These are phyloP conservation scores for Filobasidium floriforme DNA, from an alignment of 768 basidiomycete species.

Conservation along the genomic window DNA sequence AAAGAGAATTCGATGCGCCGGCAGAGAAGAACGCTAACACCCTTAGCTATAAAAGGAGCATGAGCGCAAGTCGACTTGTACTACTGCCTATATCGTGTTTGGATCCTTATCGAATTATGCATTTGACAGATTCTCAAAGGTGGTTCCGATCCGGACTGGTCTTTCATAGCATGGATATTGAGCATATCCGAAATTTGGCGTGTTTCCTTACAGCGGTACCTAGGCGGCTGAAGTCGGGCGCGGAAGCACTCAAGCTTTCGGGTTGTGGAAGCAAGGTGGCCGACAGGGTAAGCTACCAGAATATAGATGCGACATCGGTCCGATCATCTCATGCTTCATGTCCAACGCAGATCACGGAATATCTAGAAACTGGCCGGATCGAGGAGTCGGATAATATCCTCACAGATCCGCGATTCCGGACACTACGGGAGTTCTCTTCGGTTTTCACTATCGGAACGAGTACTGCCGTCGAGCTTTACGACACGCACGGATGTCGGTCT, in stretches of 20 bases:
- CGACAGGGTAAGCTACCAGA: conserved; percentile 21
- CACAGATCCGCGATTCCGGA: conserved; percentile 29
- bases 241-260: conserved; percentile 34
- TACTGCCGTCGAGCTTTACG: conserved; percentile 38
- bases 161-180: too few species aligned
- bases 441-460: conserved; percentile 41
- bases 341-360: conserved; percentile 40
- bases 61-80: conserved; percentile 35
- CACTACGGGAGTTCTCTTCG: conserved; percentile 35
- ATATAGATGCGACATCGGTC: too few species aligned
- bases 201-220: conserved; percentile 32
- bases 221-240: conserved; percentile 34
- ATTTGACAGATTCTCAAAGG: conserved; percentile 28
- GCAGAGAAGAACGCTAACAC: conserved; percentile 43
- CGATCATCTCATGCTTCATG: background rate
- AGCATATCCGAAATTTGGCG: background rate
- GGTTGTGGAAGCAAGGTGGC: conserved; percentile 42
- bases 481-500: conserved; percentile 49
- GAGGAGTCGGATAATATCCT: conserved; percentile 36
- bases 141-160: background rate
- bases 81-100: background rate
- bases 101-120: background rate
- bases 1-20: conserved; percentile 38
- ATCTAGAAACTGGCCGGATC: conserved; percentile 32
- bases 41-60: conserved; percentile 40